Evolutionary conservation across 2,329 filamentous ascomycete genomes (phyloP), one percentile per base, ranked within the genome.

Genomic region (Pseudogymnoascus sp.): DNA sequence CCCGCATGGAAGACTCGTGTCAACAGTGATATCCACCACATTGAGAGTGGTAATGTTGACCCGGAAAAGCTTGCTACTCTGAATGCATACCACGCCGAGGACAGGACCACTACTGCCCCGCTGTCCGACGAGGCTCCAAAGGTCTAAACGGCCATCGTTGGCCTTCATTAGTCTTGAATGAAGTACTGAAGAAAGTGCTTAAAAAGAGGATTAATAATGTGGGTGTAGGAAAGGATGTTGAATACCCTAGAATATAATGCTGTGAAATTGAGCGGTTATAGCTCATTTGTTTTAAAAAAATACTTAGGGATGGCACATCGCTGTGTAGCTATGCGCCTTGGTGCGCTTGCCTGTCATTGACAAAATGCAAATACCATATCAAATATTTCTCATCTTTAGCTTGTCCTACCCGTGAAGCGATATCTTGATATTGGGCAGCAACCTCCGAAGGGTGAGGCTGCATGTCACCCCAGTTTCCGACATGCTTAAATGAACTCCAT

Each of bases 41-140:
- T 70, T 4, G 71, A 73, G 66, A 65, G 68, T 11, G 71, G 70
- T 8, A 71, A 72, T 47, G 62, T 70, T 50, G 71, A 72, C 67
- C 40, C 60, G 63, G 70, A 71, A 50, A 72, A 72, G 53, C 64
- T 69, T 61, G 66, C 65, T 50, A 53, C 60, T 31, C 61, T 31
- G 23, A 66, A 64, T 23, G 62, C 53, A 10, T 42, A 59, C 17
- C 64, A 68, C 23, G 61, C 60, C 47, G 65, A 67, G 10, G 62
- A 53, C 23, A 33, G 21, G 5, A 33, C 10, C 21, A 7, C 50
- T 33, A 19, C 10, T 15, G n/a, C 42, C n/a, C 21, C 42, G 11
- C 7, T 57, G 28, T 35, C 50, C 6, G 50, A 57, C 9, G 50
- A 57, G 50, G 50, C 50, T 15, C 50, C 50, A 21, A 57, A 57